Percentiles rank a stretch among this genome's conserved stretches.
Evolutionary conservation across 2,329 filamentous ascomycete species (phyloP).

Genomic region (Phoma sp.): DNA sequence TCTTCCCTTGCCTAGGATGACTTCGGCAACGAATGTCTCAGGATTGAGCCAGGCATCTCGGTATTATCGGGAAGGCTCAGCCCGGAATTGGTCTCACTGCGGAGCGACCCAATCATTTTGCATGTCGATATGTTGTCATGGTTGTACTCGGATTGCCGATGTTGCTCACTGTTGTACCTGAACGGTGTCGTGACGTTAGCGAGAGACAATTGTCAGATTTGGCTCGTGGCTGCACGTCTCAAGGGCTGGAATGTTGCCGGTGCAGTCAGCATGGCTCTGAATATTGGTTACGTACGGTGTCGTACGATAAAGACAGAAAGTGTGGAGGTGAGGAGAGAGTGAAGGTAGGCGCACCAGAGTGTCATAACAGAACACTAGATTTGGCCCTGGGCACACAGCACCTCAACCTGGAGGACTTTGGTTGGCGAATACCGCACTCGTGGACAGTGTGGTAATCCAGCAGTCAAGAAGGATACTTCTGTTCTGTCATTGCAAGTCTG

Average conservation of each 20-base stretch:
- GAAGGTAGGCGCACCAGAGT: background rate
- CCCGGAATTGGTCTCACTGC: background rate
- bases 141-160: conserved; percentile 15
- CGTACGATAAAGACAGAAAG: background rate
- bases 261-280: conserved; percentile 12
- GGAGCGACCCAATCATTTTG: conserved; percentile 3
- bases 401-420: background rate
- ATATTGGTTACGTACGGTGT: conserved; percentile 2
- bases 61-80: background rate
- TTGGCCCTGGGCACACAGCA: no score
- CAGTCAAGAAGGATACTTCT: background rate
- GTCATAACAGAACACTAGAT: no score
- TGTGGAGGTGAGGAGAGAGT: background rate
- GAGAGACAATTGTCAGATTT: conserved; percentile 13
- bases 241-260: conserved; percentile 13
- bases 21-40: conserved; percentile 6
- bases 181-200: conserved; percentile 12
- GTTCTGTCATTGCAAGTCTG: background rate
- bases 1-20: conserved; percentile 7
- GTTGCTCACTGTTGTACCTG: conserved; percentile 15
- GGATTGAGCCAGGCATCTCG: background rate
- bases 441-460: background rate
- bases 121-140: background rate
- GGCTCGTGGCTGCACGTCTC: conserved; percentile 12
- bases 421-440: background rate